Base-by-base conservation (phyloP, 1,139 yeast species). In the Scheffersomyces stambukii region DNA sequence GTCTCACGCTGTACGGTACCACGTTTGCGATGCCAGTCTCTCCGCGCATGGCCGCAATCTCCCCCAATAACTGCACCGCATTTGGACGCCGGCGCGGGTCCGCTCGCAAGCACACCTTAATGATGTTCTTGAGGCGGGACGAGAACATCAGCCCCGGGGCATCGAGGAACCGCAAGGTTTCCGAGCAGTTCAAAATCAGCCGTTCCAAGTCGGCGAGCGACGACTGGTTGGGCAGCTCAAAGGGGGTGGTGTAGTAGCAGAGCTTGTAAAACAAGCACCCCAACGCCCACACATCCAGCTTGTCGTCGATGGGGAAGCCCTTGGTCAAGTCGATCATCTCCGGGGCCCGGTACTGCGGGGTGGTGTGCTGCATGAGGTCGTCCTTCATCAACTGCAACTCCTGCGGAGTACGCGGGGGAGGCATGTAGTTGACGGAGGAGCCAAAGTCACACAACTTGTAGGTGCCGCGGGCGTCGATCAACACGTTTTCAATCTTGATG, bases 281-380 rank as follows among this genome's bases (percentile, higher is more conserved):
- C 35, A 91, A 62, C 1, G 98, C 98, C 98, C 98, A 91, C 19
- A 91, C 79, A 57, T 91, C 98, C 38, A 89, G 77, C 53, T 91
- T 91, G 50, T 91, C 97, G 56, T 89, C 95, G 37, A 91, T 83
- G 3, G 97, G 94, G 36, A 81, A 70, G 4, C 93, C 85, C 38
- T 82, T 71, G 40, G 81, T 75, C 24, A 91, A 67, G 56, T 91
- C 97, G 31, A 93, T 73, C 98, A 91, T 91, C 55, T 91, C 98
- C 1, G 98, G 98, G 1, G 95, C 72, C 42, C 98, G 69, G 56
- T 91, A 91, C 54, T 91, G 98, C n/a, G 96, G 95, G 2, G 98
- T 91, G 0, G 98, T 91, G 54, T 91, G 93, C 39, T 81, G 80
- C 64, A 84, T 77, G 34, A 91, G 75, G 49, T 91, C 96, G 42